Conservation (phyloP, 352 stramenopile species). For the Globisporangium viniferum region DNA sequence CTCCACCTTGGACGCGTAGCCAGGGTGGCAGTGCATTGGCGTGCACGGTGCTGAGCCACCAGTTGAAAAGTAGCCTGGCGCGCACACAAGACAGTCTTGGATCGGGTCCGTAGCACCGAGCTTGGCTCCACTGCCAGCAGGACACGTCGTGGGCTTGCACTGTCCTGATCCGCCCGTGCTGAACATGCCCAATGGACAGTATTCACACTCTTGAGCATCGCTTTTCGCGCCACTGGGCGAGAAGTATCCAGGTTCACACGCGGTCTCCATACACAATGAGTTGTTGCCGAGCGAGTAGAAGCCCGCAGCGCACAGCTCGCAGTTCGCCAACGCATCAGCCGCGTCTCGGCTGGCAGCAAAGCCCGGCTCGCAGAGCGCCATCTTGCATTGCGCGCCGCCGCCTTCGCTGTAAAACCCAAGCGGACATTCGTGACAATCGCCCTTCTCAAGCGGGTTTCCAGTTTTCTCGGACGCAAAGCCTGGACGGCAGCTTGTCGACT, state of each 20-base stretch:
- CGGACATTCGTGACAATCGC: slow-evolving; percentile 37
- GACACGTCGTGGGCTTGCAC: slow-evolving; percentile 36
- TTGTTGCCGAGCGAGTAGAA: slow-evolving; percentile 34
- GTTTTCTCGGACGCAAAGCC: slow-evolving; percentile 28
- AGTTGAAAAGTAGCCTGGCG: slow-evolving; percentile 29
- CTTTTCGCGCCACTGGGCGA: slow-evolving; percentile 31
- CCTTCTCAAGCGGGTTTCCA: slow-evolving; percentile 41
- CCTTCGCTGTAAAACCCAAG: slow-evolving; percentile 38
- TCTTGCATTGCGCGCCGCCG: slow-evolving; percentile 30
- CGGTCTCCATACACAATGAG: slow-evolving; percentile 29
- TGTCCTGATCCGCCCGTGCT: slow-evolving; percentile 29
- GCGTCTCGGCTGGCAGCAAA: slow-evolving; percentile 30
- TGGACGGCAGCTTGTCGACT: slow-evolving; percentile 24
- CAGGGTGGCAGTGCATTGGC: slow-evolving; percentile 27
- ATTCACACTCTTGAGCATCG: slow-evolving; percentile 25
- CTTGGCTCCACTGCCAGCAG: slow-evolving; percentile 28
- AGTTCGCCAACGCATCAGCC: slow-evolving; percentile 25
- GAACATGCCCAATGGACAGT: slow-evolving; percentile 35
- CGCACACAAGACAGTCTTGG: slow-evolving; percentile 29
- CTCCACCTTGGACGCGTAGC: slow-evolving; percentile 22
- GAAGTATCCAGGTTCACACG: slow-evolving; percentile 34
- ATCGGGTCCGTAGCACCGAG: slow-evolving; percentile 23
- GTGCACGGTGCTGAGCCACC: slow-evolving; percentile 31
- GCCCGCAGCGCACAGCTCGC: slow-evolving; percentile 31
- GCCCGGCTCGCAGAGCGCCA: slow-evolving; percentile 36